Evolutionary conservation across 2,329 filamentous ascomycete species (phyloP), one percentile per base, ranked within the genome.

Genomic region (Microsporum ferrugineum): DNA sequence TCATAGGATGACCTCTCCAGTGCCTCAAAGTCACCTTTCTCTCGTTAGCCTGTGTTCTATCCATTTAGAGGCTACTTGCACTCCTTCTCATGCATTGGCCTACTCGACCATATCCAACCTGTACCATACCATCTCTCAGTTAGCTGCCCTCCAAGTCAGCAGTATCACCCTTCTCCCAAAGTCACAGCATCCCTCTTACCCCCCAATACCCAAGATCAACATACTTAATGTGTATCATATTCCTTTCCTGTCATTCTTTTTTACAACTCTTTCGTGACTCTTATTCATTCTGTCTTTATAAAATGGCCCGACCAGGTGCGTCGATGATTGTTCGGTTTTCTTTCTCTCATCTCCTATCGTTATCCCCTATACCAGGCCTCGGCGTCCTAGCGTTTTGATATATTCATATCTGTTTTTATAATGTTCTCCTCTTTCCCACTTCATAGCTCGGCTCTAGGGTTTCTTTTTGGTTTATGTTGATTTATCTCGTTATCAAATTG

Each of bases 1-100:
- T 17, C 61, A 5, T 56, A 71, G 70, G 70, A 71, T 63, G 70
- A 70, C 39, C 63, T 67, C 41, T 60, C 61, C 39, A 34, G 58
- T 38, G 45, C 63, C 36, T 63, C 66, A 23, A 68, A 68, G 43
- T 66, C 66, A 12, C 65, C 63, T 1, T 64, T 67, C 53, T 63
- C 64, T 17, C 64, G 63, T 59, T 67, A 63, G 63, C 1, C 27
- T 31, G 27, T 10, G 43, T 23, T 31, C 45, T 33, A 17, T 36
- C 10, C 53, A 31, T 12, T 38, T n/a, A 34, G 53, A 38, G 36
- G 3, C 31, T 31, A 17, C 23, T 14, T 31, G n/a, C 14, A 17
- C 6, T 10, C 7, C 1, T 36, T 17, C 31, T 2, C 10, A 8
- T 31, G 23, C 45, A 29, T 49, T 10, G 23, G 3, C 23, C 8